phyloP scores from a whole-genome alignment of 2,329 filamentous ascomycete genomes.

The Colletotrichum abscissum region DNA sequence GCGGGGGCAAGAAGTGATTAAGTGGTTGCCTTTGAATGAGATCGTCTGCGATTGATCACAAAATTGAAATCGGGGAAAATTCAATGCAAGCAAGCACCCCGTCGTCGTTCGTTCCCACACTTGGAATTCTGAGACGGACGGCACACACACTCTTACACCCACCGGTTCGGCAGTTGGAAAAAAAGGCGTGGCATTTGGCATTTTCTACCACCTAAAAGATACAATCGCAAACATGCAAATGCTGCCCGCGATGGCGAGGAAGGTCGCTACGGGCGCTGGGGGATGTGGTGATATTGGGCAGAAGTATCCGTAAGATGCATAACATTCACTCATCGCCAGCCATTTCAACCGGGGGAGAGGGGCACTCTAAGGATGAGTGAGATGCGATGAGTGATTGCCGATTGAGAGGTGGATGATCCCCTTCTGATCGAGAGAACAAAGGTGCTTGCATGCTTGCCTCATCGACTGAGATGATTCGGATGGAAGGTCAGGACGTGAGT shows the following conservation, averaged over 20 bases:
- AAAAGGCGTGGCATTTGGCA: background rate
- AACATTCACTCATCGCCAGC: too few relatives aligned
- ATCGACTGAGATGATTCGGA: background rate
- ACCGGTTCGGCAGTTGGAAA: background rate
- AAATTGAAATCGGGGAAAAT: background rate
- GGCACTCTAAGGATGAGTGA: too few relatives aligned
- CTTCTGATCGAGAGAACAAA: background rate
- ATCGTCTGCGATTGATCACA: background rate
- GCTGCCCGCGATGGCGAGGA: background rate
- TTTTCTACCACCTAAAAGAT: background rate
- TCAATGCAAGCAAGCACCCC: background rate
- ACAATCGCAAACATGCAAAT: background rate
- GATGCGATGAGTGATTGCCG: background rate
- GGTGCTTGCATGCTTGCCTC: background rate
- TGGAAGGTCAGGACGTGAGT: background rate
- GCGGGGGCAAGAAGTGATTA: background rate
- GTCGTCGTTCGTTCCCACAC: background rate
- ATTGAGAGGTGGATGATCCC: background rate
- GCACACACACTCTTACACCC: background rate
- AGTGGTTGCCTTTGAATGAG: background rate
- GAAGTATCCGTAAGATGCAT: background rate
- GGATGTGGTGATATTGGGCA: background rate
- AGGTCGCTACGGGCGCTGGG: background rate
- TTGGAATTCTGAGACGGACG: background rate
- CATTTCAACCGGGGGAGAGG: background rate